Percentiles rank a stretch among this genome's conserved stretches.
phyloP scores from a whole-genome alignment of 352 stramenopile species.

The Phytopythium mirpurense region DNA sequence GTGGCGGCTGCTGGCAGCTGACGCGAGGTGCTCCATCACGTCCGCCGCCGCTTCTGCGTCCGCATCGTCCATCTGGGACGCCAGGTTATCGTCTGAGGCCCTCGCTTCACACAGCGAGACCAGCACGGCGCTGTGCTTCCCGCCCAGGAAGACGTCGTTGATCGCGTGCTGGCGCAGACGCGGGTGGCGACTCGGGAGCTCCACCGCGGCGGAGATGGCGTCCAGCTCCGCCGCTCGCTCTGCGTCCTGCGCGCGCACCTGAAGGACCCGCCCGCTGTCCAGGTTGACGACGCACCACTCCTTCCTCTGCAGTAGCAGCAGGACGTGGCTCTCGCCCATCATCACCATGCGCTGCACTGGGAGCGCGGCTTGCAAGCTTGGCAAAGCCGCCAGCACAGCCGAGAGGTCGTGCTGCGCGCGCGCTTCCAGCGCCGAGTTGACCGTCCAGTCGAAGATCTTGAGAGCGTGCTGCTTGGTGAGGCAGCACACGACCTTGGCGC shows the following conservation, averaged over 20 bases:
- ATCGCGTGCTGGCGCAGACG: slow-evolving; percentile 23
- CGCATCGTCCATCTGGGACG: neutral
- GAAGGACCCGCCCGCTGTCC: slow-evolving; percentile 48
- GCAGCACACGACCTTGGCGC: slow-evolving; percentile 39
- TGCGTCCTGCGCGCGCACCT: slow-evolving; percentile 15
- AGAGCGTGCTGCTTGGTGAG: slow-evolving; percentile 62
- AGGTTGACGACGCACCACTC: slow-evolving; percentile 60
- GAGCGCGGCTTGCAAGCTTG: slow-evolving; percentile 9
- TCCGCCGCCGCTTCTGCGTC: slow-evolving; percentile 15
- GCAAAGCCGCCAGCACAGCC: slow-evolving; percentile 12
- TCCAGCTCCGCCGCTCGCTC: slow-evolving; percentile 27
- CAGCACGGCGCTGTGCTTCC: slow-evolving; percentile 45
- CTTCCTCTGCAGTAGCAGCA: slow-evolving; percentile 62
- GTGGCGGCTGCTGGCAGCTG: neutral
- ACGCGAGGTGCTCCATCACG: slow-evolving; percentile 9
- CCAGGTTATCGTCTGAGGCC: neutral
- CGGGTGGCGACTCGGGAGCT: slow-evolving; percentile 32
- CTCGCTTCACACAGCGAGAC: slow-evolving; percentile 32
- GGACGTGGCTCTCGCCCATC: slow-evolving; percentile 60
- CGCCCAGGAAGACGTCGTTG: slow-evolving; percentile 50
- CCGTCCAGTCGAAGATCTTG: slow-evolving; percentile 73
- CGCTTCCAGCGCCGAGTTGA: slow-evolving; percentile 38
- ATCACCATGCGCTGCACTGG: slow-evolving; percentile 53
- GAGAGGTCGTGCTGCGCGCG: slow-evolving; percentile 58
- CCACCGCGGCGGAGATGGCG: slow-evolving; percentile 24